Base-by-base conservation (phyloP, 345 rosid species). In the Populus pruinosa region DNA sequence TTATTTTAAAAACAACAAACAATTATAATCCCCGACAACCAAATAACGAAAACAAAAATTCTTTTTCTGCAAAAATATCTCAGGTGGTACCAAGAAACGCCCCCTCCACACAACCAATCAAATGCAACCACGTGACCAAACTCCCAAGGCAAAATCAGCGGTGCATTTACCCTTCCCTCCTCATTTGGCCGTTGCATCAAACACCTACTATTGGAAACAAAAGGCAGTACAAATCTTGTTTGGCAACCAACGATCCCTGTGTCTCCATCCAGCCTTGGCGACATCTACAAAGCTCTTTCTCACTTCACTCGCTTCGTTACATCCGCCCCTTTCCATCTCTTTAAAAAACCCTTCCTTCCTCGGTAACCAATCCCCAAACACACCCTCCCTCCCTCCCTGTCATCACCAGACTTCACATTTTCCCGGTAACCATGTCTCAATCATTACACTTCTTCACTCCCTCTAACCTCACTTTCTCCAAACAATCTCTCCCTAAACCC, bases 381-480 rank as follows among this genome's bases (percentile, higher is more conserved):
- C 72, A 17, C 65, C 73, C 10, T 38, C 18, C 77, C 71, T 29
- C 56, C 25, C 71, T 27, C 56, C 25, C 16, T 62, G 21, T 64
- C 38, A 38, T 38, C 72, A 3, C 79, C 73, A 74, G 56, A n/a
- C 50, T 41, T 31, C 25, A 29, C 78, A 33, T 67, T 70, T 53
- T 23, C 31, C 71, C 76, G 39, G 74, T 41, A 61, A 71, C 80
- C 33, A 93, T 93, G 98, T 80, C 94, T 47, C 94, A 84, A 61
- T 89, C 98, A 8, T 90, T 93, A 80, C 93, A 88, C 21, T 76
- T 90, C 81, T 82, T 87, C 81, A 56, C 91, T 83, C 86, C 87
- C 73, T 80, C 90, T 53, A 73, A 72, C 75, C 66, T 81, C 79
- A 39, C 83, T 76, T 78, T 82, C 72, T 86, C 89, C 20, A 85